phyloP scores from a whole-genome alignment of 202 grass and related monocot species.

The Schoenoplectus tabernaemontani region DNA sequence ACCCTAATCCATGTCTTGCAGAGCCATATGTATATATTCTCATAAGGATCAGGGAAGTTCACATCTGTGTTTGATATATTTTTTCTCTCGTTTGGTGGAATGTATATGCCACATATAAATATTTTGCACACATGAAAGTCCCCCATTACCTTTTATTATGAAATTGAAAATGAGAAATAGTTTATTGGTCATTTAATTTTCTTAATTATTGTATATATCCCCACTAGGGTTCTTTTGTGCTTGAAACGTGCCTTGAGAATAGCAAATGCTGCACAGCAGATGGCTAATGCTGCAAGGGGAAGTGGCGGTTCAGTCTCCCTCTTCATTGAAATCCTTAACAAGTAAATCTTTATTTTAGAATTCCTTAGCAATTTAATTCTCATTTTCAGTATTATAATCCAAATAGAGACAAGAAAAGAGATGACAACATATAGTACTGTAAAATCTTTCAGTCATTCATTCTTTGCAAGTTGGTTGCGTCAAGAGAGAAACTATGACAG shows the following conservation, averaged over 20 bases:
- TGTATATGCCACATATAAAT: background rate
- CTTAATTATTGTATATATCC: background rate
- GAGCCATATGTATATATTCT: background rate
- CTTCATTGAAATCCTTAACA: slow-evolving; percentile 99
- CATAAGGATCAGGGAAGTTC: background rate
- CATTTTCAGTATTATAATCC: background rate
- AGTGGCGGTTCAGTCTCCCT: slow-evolving; percentile 64
- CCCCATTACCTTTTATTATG: background rate
- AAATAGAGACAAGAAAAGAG: background rate
- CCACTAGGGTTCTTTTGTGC: slow-evolving; percentile 89
- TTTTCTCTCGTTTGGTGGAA: background rate
- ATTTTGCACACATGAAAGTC: background rate
- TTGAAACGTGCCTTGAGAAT: slow-evolving; percentile 98
- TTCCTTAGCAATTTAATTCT: background rate
- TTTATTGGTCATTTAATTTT: slow-evolving; percentile 14
- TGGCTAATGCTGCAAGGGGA: slow-evolving; percentile 79
- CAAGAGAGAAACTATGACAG: background rate
- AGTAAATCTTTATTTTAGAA: slow-evolving; percentile 35
- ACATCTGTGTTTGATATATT: background rate
- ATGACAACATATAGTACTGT: background rate
- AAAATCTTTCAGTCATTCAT: background rate
- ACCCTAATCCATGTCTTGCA: background rate
- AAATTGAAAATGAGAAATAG: too few relatives aligned
- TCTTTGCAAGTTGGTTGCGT: background rate
- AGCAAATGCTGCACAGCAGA: slow-evolving; percentile 92